Evolutionary conservation across 306 rosid genomes (phyloP).

Genomic region (Malus sieversii): DNA sequence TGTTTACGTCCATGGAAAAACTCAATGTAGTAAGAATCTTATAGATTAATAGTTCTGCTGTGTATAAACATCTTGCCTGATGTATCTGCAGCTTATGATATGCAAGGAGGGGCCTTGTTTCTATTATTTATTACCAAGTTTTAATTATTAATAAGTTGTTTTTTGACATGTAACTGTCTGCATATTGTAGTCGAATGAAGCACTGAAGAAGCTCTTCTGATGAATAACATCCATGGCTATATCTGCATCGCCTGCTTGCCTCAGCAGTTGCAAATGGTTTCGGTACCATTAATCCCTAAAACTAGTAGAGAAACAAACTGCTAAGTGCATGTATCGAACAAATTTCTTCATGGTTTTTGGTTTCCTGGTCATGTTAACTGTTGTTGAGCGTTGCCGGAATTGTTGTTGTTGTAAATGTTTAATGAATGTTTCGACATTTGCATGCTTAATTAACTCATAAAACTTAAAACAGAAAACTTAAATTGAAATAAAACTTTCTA

Average conservation of each 20-base stretch:
- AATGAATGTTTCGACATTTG: background rate
- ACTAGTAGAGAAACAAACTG: background rate
- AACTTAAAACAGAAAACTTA: background rate
- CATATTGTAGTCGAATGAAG: slow-evolving; percentile 15
- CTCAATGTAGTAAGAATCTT: background rate
- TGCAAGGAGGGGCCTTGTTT: background rate
- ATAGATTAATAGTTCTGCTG: background rate
- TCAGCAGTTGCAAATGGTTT: slow-evolving; percentile 19
- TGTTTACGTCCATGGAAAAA: background rate
- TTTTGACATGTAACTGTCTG: slow-evolving; percentile 13
- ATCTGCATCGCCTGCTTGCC: slow-evolving; percentile 14
- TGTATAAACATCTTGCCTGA: background rate
- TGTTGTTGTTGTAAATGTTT: slow-evolving; percentile 10
- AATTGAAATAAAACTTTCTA: background rate
- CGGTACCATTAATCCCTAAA: slow-evolving; percentile 16
- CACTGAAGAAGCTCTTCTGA: slow-evolving; percentile 7
- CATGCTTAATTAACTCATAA: background rate
- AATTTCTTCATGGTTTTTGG: slow-evolving; percentile 1
- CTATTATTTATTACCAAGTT: background rate
- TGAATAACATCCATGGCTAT: slow-evolving; percentile 19
- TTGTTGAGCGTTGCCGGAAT: background rate
- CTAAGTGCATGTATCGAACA: slow-evolving; percentile 10
- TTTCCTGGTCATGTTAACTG: background rate
- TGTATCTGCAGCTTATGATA: background rate
- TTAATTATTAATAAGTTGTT: background rate